Conservation (phyloP, 1,284 basidiomycete genomes). For the Chondrostereum purpureum region DNA sequence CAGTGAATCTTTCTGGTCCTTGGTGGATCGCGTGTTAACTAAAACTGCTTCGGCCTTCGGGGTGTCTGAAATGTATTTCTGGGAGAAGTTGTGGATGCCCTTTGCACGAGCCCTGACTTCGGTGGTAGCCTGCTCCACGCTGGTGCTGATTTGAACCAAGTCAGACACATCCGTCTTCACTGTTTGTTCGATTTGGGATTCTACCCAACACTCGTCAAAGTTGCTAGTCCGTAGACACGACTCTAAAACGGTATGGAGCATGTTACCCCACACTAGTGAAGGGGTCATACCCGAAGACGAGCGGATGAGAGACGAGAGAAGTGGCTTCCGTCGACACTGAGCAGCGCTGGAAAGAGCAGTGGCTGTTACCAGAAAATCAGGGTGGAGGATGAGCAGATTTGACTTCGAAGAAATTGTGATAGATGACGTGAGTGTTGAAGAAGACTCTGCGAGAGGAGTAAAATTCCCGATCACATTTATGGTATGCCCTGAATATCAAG, state of each 20-base stretch:
- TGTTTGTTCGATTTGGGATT: constrained; percentile 49
- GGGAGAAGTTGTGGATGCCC: constrained; percentile 59
- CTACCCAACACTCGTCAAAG: constrained; percentile 59
- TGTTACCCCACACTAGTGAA: constrained; percentile 80
- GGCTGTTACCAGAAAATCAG: constrained; percentile 85
- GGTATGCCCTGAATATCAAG: constrained; percentile 51
- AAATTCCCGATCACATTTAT: constrained; percentile 74
- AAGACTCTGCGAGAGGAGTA: constrained; percentile 23
- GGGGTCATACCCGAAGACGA: constrained; percentile 55
- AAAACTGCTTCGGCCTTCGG: constrained; percentile 69
- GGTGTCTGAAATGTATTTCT: constrained; percentile 51
- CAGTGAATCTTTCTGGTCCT: constrained; percentile 39
- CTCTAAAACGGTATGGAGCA: constrained; percentile 87
- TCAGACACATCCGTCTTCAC: constrained; percentile 48
- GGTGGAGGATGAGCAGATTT: constrained; percentile 78
- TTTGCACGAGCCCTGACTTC: constrained; percentile 59
- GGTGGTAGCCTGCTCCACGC: constrained; percentile 53
- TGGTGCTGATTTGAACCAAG: constrained; percentile 55
- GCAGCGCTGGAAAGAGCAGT: constrained; percentile 80
- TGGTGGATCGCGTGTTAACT: constrained; percentile 51
- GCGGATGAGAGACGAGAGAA: constrained; percentile 59
- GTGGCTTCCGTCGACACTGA: constrained; percentile 76
- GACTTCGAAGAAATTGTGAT: constrained; percentile 51
- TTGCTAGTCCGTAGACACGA: constrained; percentile 51
- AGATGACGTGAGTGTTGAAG: constrained; percentile 27